A percentile compares a stretch with the other conserved stretches of the same genome.
Conservation (phyloP, 225 moss, liverwort and hornwort genomes). For the Climacium dendroides region DNA sequence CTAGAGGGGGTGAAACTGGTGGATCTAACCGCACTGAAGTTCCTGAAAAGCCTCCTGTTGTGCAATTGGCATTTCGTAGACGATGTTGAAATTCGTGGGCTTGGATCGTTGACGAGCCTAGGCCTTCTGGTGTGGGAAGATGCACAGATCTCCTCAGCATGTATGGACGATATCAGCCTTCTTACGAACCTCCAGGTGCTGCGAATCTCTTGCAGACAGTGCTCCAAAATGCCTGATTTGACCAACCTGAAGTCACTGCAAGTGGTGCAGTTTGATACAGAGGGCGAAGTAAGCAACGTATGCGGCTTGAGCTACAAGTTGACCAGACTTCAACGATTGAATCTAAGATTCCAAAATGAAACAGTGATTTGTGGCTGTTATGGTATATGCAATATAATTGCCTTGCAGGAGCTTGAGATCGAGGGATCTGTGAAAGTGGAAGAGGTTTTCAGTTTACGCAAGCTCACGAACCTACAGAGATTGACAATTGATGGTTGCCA, state of each 20-base stretch:
- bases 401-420: not conserved
- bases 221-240: not conserved
- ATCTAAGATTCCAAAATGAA: not conserved
- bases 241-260: not conserved
- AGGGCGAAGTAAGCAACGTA: not conserved
- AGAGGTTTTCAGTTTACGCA: not conserved
- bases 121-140: not conserved
- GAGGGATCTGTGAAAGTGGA: not conserved
- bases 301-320: not conserved
- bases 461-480: not conserved
- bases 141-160: not conserved
- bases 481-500: not conserved
- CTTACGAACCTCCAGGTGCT: not conserved
- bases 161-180: not conserved
- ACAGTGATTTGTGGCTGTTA: not conserved
- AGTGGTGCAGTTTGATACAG: not conserved
- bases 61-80: not conserved
- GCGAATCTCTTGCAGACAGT: not conserved
- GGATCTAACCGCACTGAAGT: not conserved
- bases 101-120: not conserved
- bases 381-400: not conserved
- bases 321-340: not conserved
- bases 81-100: not conserved
- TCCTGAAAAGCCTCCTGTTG: not conserved
- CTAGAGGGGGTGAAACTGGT: not conserved